phyloP scores from a whole-genome alignment of 305 asterid species.

The Solanum hybrid region DNA sequence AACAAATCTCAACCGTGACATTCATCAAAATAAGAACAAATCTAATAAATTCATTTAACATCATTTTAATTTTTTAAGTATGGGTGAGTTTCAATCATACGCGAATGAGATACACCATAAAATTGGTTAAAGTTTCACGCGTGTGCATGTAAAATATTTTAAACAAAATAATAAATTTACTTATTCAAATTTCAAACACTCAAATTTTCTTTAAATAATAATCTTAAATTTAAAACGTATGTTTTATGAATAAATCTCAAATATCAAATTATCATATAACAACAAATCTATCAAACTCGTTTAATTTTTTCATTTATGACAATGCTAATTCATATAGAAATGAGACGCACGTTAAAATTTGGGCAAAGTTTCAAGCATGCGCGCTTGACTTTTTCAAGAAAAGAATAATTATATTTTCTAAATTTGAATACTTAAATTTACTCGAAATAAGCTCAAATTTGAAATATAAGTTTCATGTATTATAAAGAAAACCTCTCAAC shows the following conservation, averaged over 20 bases:
- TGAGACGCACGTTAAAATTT: too few relatives aligned
- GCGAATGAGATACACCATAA: not conserved
- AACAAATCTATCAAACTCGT: not conserved
- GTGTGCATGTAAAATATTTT: not conserved
- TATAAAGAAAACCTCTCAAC: too few relatives aligned
- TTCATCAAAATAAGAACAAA: too few relatives aligned
- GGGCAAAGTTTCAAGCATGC: not conserved
- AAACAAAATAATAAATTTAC: too few relatives aligned
- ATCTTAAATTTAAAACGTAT: too few relatives aligned
- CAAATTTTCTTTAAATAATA: not conserved
- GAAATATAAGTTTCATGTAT: too few relatives aligned
- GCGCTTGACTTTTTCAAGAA: not conserved
- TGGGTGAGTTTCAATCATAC: not conserved
- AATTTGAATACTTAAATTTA: too few relatives aligned
- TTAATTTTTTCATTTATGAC: not conserved
- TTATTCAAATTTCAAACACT: not conserved
- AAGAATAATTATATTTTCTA: too few relatives aligned
- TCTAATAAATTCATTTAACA: too few relatives aligned
- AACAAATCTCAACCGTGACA: too few relatives aligned
- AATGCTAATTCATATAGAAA: not conserved
- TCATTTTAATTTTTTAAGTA: not conserved
- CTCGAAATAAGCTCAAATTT: not conserved
- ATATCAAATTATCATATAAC: not conserved
- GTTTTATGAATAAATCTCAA: not conserved
- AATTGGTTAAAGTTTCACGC: too few relatives aligned